These are phyloP conservation scores for Leptographium lundbergii DNA, from an alignment of 2,329 filamentous ascomycete species.

Conservation along the genomic window DNA sequence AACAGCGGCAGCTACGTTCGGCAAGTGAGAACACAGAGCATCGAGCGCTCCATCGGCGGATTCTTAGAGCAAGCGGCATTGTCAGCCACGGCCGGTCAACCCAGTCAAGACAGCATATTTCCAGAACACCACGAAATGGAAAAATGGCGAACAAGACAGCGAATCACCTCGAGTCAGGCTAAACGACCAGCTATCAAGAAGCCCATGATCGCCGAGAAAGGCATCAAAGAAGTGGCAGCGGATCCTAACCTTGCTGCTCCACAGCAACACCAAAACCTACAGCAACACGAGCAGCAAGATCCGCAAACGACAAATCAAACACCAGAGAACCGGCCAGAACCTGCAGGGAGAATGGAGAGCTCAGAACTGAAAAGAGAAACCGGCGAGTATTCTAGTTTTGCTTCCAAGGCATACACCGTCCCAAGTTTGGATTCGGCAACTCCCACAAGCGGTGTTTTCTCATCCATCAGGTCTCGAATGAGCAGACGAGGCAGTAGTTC, in stretches of 20 bases:
- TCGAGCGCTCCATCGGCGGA: constrained; percentile 16
- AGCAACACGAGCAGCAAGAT: not conserved
- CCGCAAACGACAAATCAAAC: not conserved
- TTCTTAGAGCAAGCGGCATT: constrained; percentile 14
- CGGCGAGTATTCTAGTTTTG: not conserved
- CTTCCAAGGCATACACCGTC: not conserved
- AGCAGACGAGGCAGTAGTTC: constrained; percentile 9
- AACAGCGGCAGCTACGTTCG: constrained; percentile 13
- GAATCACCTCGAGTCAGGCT: not conserved
- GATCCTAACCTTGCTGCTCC: not conserved
- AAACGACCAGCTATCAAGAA: not conserved
- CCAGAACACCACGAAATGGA: not conserved
- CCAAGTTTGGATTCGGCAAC: not conserved
- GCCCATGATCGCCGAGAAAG: not conserved
- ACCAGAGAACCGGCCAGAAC: not conserved
- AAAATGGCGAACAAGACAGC: not conserved
- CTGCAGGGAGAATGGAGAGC: not conserved
- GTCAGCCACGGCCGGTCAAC: not conserved
- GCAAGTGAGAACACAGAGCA: constrained; percentile 16
- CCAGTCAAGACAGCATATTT: not conserved
- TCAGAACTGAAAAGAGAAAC: not conserved
- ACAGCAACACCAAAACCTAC: not conserved
- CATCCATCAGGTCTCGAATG: constrained; percentile 10
- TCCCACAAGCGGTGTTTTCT: constrained; percentile 6
- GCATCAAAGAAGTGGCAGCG: not conserved